Conservation (phyloP, 1,139 yeast genomes). For the Tardiomyces depauwii region DNA sequence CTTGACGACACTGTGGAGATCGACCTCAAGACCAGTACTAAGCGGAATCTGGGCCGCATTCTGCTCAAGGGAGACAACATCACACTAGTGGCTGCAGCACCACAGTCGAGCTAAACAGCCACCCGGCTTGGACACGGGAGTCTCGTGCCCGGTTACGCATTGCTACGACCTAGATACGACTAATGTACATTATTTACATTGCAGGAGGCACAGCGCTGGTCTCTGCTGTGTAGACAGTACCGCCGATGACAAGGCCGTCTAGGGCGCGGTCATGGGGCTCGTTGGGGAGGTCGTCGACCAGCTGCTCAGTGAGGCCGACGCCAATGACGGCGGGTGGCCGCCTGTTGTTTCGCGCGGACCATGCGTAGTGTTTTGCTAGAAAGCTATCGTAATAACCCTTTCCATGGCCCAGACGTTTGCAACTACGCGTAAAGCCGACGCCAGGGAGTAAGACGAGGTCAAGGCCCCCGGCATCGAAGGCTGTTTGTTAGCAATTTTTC, state of each 20-base stretch:
- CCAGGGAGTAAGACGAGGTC: slow-evolving; percentile 80
- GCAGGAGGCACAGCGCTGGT: background rate
- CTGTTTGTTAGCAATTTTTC: slow-evolving; percentile 5
- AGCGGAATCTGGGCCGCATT: slow-evolving; percentile 38
- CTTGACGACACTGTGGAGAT: slow-evolving; percentile 79
- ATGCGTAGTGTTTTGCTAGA: slow-evolving; percentile 38
- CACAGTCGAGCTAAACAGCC: background rate
- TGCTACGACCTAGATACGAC: no score
- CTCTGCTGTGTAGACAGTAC: slow-evolving; percentile 2
- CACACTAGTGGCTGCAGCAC: slow-evolving; percentile 49
- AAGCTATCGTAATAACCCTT: slow-evolving; percentile 87
- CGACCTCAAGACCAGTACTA: slow-evolving; percentile 32
- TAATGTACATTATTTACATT: background rate
- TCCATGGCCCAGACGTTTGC: slow-evolving; percentile 78
- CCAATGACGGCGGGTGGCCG: slow-evolving; percentile 37
- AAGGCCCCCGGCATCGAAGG: slow-evolving; percentile 33
- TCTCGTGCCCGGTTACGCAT: background rate
- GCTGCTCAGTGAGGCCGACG: slow-evolving; percentile 58
- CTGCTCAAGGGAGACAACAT: slow-evolving; percentile 91
- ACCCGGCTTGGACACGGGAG: slow-evolving; percentile 2
- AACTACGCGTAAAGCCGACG: slow-evolving; percentile 52
- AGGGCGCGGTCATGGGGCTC: slow-evolving; percentile 63
- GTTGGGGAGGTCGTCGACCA: slow-evolving; percentile 46
- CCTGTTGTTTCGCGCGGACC: slow-evolving; percentile 13
- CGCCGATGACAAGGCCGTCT: slow-evolving; percentile 45